phyloP scores from a whole-genome alignment of 1,284 basidiomycete species.

The Boletus sp. region DNA sequence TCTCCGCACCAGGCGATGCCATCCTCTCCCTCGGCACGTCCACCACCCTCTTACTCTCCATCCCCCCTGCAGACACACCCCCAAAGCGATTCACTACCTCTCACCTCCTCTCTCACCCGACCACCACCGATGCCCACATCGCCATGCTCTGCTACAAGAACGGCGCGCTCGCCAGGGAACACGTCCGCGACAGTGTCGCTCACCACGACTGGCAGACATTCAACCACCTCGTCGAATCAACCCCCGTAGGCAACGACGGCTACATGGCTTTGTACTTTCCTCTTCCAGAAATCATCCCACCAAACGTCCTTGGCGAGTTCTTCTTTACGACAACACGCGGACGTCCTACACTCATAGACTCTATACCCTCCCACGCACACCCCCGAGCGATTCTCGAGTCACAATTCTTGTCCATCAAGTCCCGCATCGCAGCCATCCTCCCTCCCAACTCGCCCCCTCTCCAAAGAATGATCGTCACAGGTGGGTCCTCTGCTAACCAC shows the following conservation, averaged over 20 bases:
- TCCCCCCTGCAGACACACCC: conserved; percentile 58
- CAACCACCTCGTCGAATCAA: conserved; percentile 8
- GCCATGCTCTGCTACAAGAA: conserved; percentile 88
- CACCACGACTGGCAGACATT: conserved; percentile 47
- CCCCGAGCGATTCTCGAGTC: conserved; percentile 87
- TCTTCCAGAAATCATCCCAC: conserved; percentile 15
- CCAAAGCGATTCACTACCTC: conserved; percentile 76
- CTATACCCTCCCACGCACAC: conserved; percentile 56
- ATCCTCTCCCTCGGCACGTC: conserved; percentile 91
- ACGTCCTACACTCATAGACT: conserved; percentile 24
- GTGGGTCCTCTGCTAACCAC: conserved; percentile 78
- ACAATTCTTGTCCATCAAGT: conserved; percentile 77
- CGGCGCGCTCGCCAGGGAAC: conserved; percentile 81
- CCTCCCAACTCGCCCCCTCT: conserved; percentile 61
- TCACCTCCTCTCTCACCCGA: conserved; percentile 74
- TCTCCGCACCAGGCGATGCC: conserved; percentile 83
- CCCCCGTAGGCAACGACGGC: conserved; percentile 5
- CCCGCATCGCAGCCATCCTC: conserved; percentile 69
- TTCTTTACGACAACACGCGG: conserved; percentile 1
- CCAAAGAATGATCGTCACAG: conserved; percentile 75
- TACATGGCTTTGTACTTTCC: conserved; percentile 14
- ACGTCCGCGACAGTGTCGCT: conserved; percentile 74
- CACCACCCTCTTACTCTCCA: conserved; percentile 84
- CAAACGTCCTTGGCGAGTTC: conserved; percentile 11
- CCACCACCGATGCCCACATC: conserved; percentile 60